Evolutionary conservation across 257 asterid species (phyloP), one percentile per base, ranked within the genome.

Genomic region (Plantago elongata): DNA sequence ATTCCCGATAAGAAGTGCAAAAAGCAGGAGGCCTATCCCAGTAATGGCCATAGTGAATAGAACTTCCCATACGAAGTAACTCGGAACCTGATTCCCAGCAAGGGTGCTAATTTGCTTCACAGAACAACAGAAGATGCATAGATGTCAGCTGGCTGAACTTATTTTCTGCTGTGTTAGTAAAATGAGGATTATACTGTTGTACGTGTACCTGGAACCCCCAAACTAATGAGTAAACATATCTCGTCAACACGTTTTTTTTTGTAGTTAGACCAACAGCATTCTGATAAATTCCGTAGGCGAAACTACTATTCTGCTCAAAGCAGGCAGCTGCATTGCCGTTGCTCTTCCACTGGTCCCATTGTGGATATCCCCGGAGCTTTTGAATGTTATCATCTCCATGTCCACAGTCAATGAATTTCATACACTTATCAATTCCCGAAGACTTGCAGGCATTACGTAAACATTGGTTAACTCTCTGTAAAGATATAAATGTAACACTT

Each of bases 201-300:
- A 22, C 27, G 56, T 64, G 37, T 49, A 92, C 98, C 98, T 92
- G 99, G 82, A 92, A 92, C 14, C 96, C 99, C 99, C 99, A 92
- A 75, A 86, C 86, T 57, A 92, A 69, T 8, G 99, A 84, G 84
- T 92, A 92, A 38, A 75, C 46, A 13, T 92, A 92, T 92, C 96
- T 77, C 45, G 81, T 80, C 45, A 63, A 34, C 27, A 80, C 0
- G 62, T 66, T 75, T 22, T 5, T 44, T 60, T 69, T 48, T 3
- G 91, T 70, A 49, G 97, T 86, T 51, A 92, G 78, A 55, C 71
- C 67, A 62, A 92, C 96, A 30, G 87, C 88, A 64, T 62, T 71
- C 43, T 50, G 43, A 65, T 89, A 92, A 52, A 92, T 86, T 60
- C 99, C 99, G 50, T 65, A 89, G 12, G 67, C 45, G 62, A 89